Evolutionary conservation across 2,329 filamentous ascomycete genomes (phyloP), one percentile per base, ranked within the genome.

Genomic region (Clarireedia homoeocarpa): DNA sequence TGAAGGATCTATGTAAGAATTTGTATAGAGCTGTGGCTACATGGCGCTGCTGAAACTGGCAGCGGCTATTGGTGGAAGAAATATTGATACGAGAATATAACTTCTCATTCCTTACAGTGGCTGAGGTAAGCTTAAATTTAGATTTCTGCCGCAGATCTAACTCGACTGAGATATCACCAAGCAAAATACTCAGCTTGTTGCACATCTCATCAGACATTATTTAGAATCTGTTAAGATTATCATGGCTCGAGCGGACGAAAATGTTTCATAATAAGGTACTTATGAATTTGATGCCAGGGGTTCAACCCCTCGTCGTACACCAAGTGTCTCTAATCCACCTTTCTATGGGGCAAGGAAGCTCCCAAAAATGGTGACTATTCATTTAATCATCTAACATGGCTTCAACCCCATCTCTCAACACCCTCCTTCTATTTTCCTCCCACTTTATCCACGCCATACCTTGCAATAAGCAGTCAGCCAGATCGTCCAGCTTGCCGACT

Each of bases 401-500:
- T 30, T 71, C 63, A 27, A 68, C 67, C 12, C 72, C 70, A 30
- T 69, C 52, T 12, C 62, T 59, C 3, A 69, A 55, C 1, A 75
- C 63, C 12, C 61, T 61, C 26, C 65, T 66, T 59, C 71, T 73
- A 62, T 87, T 87, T 62, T 76, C 72, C 66, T 90, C 82, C 89
- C 89, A 95, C 58, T 83, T 77, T 39, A 89, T 70, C 83, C 87
- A 92, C 2, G 88, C 84, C 57, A 89, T 76, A 2, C 84, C 89
- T 69, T 95, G 89, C 53, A 94, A 69, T 26, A 94, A 72, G 67
- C 85, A 88, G 72, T 95, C 89, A 0, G 89, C 86, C 50, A 95
- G 71, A 72, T 95, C 89, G 70, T 95, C 89, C 53, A 92, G 70
- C 70, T 94, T 94, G n/a, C 61, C 69, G 27, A 67, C 58, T 59